phyloP scores from a whole-genome alignment of 2,329 filamentous ascomycete species.

The Monilinia fructicola region DNA sequence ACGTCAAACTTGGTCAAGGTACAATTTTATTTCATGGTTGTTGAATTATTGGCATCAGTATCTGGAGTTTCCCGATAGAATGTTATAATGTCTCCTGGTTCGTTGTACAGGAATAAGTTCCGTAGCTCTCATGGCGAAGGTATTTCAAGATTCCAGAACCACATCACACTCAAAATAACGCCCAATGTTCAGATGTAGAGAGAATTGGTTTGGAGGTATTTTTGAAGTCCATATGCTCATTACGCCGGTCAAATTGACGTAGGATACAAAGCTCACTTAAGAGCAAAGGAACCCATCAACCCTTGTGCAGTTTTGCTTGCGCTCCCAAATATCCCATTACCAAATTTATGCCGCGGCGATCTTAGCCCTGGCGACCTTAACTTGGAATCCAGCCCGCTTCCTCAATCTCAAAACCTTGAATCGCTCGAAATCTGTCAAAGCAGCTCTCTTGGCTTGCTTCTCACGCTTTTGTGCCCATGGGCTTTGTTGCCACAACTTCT shows the following conservation, averaged over 20 bases:
- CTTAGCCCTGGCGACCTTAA: conserved; percentile 95
- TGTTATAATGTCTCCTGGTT: conserved; percentile 3
- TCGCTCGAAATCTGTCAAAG: conserved; percentile 96
- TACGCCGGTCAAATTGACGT: conserved; percentile 64
- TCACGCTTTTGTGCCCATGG: conserved; percentile 92
- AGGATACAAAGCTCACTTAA: conserved; percentile 64
- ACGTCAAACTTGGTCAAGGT: conserved; percentile 16
- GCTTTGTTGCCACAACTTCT: conserved; percentile 88
- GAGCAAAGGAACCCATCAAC: conserved; percentile 60
- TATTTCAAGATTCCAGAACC: conserved; percentile 22
- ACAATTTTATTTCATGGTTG: conserved; percentile 11
- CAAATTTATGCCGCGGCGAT: conserved; percentile 64
- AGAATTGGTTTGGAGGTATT: conserved; percentile 32
- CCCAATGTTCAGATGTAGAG: conserved; percentile 14
- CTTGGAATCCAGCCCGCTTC: conserved; percentile 99
- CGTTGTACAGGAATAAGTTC: conserved; percentile 4
- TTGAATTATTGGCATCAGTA: conserved; percentile 13
- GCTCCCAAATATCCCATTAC: conserved; percentile 41
- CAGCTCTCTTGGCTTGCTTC: conserved; percentile 81
- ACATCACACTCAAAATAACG: conserved; percentile 20
- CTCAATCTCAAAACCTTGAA: conserved; percentile 99
- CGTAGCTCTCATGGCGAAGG: conserved; percentile 9
- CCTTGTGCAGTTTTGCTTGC: conserved; percentile 51
- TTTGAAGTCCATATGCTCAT: conserved; percentile 61
- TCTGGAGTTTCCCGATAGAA: conserved; percentile 8